These are phyloP conservation scores for Fusarium hainanense DNA, from an alignment of 2,329 filamentous ascomycete species.

Conservation along the genomic window DNA sequence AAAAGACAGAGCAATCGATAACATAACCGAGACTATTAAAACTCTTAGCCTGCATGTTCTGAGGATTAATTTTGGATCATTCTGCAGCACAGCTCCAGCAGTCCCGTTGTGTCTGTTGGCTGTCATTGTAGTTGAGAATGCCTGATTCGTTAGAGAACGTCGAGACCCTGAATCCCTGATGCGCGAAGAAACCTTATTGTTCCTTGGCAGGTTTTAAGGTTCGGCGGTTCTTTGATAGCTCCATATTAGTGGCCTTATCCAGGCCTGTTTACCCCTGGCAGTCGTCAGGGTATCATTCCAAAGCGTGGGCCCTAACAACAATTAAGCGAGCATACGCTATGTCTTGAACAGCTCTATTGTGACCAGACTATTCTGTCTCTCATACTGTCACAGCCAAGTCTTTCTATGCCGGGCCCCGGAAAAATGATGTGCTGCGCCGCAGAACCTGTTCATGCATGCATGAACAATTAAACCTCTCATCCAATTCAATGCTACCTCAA, in stretches of 20 bases:
- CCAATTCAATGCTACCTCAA: background rate
- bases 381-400: background rate
- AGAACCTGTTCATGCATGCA: background rate
- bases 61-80: background rate
- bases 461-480: constrained; percentile 1
- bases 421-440: background rate
- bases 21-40: background rate
- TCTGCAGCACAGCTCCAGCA: background rate
- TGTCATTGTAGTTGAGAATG: background rate
- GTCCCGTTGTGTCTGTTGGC: background rate
- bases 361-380: too few relatives aligned
- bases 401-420: background rate
- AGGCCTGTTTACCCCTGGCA: background rate
- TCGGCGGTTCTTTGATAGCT: background rate
- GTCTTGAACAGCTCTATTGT: too few relatives aligned
- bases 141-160: background rate
- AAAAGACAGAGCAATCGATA: background rate
- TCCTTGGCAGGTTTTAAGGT: background rate
- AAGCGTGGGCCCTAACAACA: background rate
- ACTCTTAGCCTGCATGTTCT: background rate
- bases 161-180: background rate
- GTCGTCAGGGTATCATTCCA: background rate
- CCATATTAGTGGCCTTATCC: background rate
- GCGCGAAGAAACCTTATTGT: background rate
- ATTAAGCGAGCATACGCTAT: background rate